Conservation (phyloP, 1,284 basidiomycete genomes). For the Anthracocystis panici-leucophaei region DNA sequence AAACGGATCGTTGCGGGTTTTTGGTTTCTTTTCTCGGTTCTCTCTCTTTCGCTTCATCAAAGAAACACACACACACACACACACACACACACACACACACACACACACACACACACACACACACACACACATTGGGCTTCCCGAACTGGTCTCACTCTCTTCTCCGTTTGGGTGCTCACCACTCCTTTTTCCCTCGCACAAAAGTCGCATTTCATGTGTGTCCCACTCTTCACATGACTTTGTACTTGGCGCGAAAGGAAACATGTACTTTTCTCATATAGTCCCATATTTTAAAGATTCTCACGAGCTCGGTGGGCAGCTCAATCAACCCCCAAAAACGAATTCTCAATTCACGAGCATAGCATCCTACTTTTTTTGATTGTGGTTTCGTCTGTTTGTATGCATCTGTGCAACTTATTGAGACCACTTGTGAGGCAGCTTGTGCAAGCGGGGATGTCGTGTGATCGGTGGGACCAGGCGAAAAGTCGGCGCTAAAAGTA, state of each 20-base stretch:
- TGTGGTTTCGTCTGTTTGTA: neutral
- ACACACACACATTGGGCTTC: conserved; percentile 7
- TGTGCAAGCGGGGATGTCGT: neutral
- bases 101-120: conserved; percentile 7
- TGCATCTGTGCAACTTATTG: neutral
- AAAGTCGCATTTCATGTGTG: too few species aligned
- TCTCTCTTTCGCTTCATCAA: neutral
- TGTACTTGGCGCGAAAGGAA: neutral
- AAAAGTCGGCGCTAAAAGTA: too few species aligned
- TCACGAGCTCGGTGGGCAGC: conserved; percentile 30
- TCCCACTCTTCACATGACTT: too few species aligned
- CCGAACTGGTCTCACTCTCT: conserved; percentile 9
- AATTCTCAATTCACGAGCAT: conserved; percentile 46
- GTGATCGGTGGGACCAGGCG: neutral
- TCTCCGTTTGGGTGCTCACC: conserved; percentile 9
- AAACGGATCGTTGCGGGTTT: conserved; percentile 56
- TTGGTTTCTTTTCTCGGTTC: too few species aligned
- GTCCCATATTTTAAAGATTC: conserved; percentile 1
- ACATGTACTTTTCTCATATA: conserved; percentile 32
- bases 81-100: conserved; percentile 4
- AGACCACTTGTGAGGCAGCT: neutral
- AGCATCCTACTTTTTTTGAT: conserved; percentile 30
- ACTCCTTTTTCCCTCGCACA: neutral
- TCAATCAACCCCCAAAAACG: conserved; percentile 27
- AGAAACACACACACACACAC: conserved; percentile 7